Conservation (phyloP, 2,329 filamentous ascomycete species). For the Scedosporium dehoogii region DNA sequence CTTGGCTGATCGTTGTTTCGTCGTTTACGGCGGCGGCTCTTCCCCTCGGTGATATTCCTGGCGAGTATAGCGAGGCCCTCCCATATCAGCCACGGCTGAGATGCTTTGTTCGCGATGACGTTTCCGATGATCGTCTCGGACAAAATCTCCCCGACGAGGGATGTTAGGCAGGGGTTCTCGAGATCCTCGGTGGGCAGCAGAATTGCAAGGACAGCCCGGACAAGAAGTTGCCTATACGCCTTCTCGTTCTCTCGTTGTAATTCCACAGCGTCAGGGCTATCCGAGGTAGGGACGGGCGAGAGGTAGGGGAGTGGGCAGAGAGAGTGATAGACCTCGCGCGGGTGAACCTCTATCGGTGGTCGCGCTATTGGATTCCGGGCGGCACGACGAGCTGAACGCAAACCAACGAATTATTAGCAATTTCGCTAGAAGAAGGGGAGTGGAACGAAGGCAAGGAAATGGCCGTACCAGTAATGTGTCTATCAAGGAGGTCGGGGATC, state of each 20-base stretch:
- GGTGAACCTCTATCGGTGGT: conserved; percentile 49
- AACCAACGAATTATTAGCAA: background rate
- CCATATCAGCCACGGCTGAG: conserved; percentile 83
- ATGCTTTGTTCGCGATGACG: conserved; percentile 66
- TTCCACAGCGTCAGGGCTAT: conserved; percentile 36
- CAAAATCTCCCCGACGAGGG: conserved; percentile 77
- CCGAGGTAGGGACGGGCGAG: conserved; percentile 59
- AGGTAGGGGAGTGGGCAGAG: conserved; percentile 73
- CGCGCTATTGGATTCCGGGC: conserved; percentile 49
- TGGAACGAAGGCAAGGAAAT: background rate
- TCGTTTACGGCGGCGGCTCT: conserved; percentile 1
- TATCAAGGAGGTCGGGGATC: conserved; percentile 69
- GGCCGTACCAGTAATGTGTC: conserved; percentile 64
- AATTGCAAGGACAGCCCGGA: conserved; percentile 69
- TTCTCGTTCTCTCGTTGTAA: conserved; percentile 69
- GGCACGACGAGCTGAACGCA: conserved; percentile 57
- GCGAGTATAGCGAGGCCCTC: conserved; percentile 68
- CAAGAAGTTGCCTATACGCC: conserved; percentile 79
- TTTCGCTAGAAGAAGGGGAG: background rate
- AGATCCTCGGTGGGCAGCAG: conserved; percentile 88
- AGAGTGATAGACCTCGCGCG: conserved; percentile 70
- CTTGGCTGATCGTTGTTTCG: background rate
- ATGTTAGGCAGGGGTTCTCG: conserved; percentile 74
- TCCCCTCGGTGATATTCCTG: conserved; percentile 7
- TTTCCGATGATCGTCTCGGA: conserved; percentile 85